phyloP scores from a whole-genome alignment of 78 protist genomes.

The Chrysochromulina tobinii region DNA sequence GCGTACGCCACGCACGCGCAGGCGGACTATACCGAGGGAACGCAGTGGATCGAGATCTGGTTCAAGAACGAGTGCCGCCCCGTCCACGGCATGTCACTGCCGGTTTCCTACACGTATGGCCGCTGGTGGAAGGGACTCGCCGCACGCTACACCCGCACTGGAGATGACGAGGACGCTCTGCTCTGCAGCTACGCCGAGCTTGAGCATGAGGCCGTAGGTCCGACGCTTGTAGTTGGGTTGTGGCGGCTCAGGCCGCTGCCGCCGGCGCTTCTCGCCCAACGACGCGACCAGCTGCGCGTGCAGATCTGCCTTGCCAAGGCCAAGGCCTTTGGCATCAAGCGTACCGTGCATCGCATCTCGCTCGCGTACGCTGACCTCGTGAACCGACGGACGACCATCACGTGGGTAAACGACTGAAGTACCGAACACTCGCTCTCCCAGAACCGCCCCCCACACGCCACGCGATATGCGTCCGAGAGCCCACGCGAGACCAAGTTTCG shows the following conservation, averaged over 20 bases:
- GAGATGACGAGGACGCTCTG: not conserved
- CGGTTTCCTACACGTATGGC: not conserved
- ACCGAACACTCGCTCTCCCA: too few relatives aligned
- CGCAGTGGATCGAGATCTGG: not conserved
- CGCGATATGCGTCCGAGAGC: too few relatives aligned
- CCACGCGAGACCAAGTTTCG: too few relatives aligned
- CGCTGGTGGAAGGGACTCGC: not conserved
- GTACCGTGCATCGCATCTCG: not conserved
- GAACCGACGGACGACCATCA: not conserved
- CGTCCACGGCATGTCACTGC: not conserved
- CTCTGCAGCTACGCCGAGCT: not conserved
- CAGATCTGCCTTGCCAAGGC: not conserved
- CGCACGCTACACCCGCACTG: not conserved
- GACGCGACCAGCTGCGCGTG: too few relatives aligned
- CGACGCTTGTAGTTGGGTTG: not conserved
- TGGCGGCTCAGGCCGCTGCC: not conserved
- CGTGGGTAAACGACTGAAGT: not conserved
- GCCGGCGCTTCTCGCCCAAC: not conserved
- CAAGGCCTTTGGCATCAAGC: not conserved
- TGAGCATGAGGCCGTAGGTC: not conserved
- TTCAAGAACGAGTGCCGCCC: not conserved
- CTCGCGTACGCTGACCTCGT: not conserved
- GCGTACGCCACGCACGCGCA: not conserved
- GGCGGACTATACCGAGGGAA: not conserved
- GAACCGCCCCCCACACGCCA: too few relatives aligned